Percentiles rank a stretch among this genome's conserved stretches.
Evolutionary conservation across 306 rosid species (phyloP).

Genomic region (Hylodesmum podocarpum): DNA sequence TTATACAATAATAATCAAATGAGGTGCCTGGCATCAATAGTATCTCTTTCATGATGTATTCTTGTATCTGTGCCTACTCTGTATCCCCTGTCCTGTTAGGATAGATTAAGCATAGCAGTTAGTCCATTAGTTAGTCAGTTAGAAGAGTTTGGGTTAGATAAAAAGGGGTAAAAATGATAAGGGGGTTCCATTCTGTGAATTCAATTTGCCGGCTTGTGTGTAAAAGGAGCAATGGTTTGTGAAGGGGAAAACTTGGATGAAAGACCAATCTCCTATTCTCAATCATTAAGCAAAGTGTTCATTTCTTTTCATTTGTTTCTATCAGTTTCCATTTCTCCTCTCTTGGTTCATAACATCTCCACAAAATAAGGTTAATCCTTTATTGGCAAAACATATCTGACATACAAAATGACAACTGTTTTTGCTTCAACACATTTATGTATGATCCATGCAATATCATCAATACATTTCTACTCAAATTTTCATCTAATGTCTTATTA

Average conservation of each 20-base stretch:
- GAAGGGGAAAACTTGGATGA: neutral
- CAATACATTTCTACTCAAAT: neutral
- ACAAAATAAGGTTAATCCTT: neutral
- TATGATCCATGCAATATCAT: neutral
- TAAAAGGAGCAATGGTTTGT: neutral
- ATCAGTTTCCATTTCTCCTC: neutral
- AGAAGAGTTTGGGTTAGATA: neutral
- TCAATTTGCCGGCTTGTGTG: neutral
- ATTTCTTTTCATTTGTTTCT: neutral
- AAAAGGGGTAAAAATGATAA: neutral
- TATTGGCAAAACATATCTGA: neutral
- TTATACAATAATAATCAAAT: neutral
- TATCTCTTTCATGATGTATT: neutral
- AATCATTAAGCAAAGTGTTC: neutral
- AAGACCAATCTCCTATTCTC: neutral
- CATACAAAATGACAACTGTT: neutral
- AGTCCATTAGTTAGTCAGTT: neutral
- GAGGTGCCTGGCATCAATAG: neutral
- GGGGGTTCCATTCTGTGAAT: neutral
- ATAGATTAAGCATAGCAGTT: neutral
- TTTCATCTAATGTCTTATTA: neutral
- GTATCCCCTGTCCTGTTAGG: neutral
- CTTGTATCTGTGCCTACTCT: neutral
- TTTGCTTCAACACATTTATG: neutral
- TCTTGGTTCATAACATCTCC: neutral